These are phyloP conservation scores for thale cress (Arabidopsis thaliana) DNA, from an alignment of 345 rosid genomes.

Conservation along the genomic window TAIR10.1 NC_003075.7:201001-201500, in stretches of 20 bases:
- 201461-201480: constrained; percentile 35
- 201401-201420: constrained; percentile 11
- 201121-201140: constrained; percentile 16
- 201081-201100: constrained; percentile 9
- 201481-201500: constrained; percentile 69
- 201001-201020: constrained; percentile 17
- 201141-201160: constrained; percentile 14
- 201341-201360: constrained; percentile 36
- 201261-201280: constrained; percentile 39
- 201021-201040: neutral
- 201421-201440: constrained; percentile 32
- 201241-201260: constrained; percentile 47
- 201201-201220: constrained; percentile 33
- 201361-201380: constrained; percentile 44
- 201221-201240: constrained; percentile 51
- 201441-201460: constrained; percentile 18
- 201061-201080: neutral
- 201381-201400: constrained; percentile 5
- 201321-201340: constrained; percentile 29
- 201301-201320: constrained; percentile 6
- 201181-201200: constrained; percentile 33
- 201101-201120: constrained; percentile 16
- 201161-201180: constrained; percentile 34
- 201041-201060: neutral
- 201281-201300: neutral